A percentile compares a stretch with the other conserved stretches of the same genome.
Evolutionary conservation across 768 basidiomycete species (phyloP).

Genomic region (Naganishia antarctica): DNA sequence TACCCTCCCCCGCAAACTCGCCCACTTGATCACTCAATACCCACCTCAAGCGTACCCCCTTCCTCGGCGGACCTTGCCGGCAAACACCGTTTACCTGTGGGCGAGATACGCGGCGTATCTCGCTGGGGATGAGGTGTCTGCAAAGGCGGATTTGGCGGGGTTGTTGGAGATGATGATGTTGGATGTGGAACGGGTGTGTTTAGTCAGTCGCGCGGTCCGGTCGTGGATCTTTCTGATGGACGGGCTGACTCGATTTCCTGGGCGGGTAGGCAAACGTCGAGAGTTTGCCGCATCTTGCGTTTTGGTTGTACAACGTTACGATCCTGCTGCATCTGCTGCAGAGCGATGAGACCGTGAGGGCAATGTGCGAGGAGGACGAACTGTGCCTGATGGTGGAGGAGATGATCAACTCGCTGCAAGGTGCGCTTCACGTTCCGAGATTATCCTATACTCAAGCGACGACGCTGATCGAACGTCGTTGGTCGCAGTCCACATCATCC

Average conservation of each 20-base stretch:
- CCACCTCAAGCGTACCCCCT: constrained; percentile 60
- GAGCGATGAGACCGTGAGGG: constrained; percentile 52
- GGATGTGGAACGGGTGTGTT: constrained; percentile 83
- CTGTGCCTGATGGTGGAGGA: constrained; percentile 83
- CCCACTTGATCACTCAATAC: constrained; percentile 73
- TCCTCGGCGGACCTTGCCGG: constrained; percentile 64
- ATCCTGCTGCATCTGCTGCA: constrained; percentile 79
- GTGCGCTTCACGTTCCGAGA: constrained; percentile 50
- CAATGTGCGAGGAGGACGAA: constrained; percentile 75
- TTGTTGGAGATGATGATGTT: constrained; percentile 84
- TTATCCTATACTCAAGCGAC: not conserved
- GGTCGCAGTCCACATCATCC: constrained; percentile 80
- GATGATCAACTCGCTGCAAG: constrained; percentile 88
- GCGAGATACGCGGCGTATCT: constrained; percentile 73
- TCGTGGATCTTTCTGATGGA: not conserved
- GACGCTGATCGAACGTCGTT: too few species aligned
- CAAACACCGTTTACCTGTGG: constrained; percentile 83
- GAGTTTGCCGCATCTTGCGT: constrained; percentile 77
- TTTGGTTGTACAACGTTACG: constrained; percentile 91
- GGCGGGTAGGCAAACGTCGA: constrained; percentile 50
- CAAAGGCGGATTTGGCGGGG: constrained; percentile 83
- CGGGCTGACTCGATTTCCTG: constrained; percentile 17
- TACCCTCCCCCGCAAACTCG: constrained; percentile 69
- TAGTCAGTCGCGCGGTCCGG: constrained; percentile 59
- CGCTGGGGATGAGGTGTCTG: constrained; percentile 41